Percentiles rank a stretch among this genome's conserved stretches.
Conservation (phyloP, 1,139 yeast species). For the Scheffersomyces lignicola region DNA sequence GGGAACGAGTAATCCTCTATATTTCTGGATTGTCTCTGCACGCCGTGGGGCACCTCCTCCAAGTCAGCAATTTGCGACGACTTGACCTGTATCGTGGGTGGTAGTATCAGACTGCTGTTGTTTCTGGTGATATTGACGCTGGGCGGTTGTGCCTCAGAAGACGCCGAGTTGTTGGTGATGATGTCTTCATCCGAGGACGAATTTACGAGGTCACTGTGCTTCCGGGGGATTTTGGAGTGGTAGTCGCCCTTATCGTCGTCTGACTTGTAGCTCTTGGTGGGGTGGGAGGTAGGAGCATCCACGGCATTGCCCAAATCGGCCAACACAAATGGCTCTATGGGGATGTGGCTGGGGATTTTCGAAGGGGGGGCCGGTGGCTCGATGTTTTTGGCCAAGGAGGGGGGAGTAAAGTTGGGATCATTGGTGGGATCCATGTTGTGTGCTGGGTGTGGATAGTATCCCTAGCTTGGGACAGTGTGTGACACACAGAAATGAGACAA, state of each 20-base stretch:
- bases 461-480: too few relatives aligned
- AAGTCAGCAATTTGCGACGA: slow-evolving; percentile 83
- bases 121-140: slow-evolving; percentile 7
- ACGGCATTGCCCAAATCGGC: slow-evolving; percentile 72
- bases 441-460: too few relatives aligned
- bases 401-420: slow-evolving; percentile 77
- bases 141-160: slow-evolving; percentile 14
- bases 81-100: slow-evolving; percentile 52
- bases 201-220: slow-evolving; percentile 39
- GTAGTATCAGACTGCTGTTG: slow-evolving; percentile 22
- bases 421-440: slow-evolving; percentile 73
- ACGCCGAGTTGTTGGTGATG: slow-evolving; percentile 2
- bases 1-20: slow-evolving; percentile 77
- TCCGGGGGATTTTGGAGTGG: slow-evolving; percentile 43
- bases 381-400: slow-evolving; percentile 57
- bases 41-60: slow-evolving; percentile 95
- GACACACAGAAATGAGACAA: too few relatives aligned
- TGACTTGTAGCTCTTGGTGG: slow-evolving; percentile 20
- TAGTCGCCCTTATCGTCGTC: slow-evolving; percentile 10
- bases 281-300: slow-evolving; percentile 72
- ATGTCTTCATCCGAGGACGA: slow-evolving; percentile 34
- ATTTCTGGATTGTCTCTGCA: slow-evolving; percentile 77
- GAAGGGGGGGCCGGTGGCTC: slow-evolving; percentile 74
- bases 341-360: slow-evolving; percentile 71
- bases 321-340: slow-evolving; percentile 71